Percentiles rank a stretch among this genome's conserved stretches.
Evolutionary conservation across 495 filamentous ascomycete species (phyloP).

Genomic region (Paragyromitra xinjiangensis): DNA sequence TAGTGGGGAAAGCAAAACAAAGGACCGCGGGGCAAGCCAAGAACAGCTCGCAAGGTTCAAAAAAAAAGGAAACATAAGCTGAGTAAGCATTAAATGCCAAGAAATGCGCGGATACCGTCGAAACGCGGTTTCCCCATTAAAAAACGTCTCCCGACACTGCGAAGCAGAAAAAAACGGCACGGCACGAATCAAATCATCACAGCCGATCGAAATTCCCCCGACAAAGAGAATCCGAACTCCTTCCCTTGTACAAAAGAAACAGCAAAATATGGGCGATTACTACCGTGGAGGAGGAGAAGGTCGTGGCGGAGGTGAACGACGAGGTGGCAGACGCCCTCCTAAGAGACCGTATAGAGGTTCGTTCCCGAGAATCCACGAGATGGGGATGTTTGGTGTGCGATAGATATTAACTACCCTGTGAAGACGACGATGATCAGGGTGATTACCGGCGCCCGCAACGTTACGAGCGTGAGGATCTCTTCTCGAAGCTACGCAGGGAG

Average conservation of each 20-base stretch:
- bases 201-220: slow-evolving; percentile 3
- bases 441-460: slow-evolving; percentile 77
- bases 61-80: background rate
- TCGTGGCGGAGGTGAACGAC: slow-evolving; percentile 48
- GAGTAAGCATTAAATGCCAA: slow-evolving; percentile 43
- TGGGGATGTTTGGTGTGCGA: background rate
- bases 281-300: slow-evolving; percentile 53
- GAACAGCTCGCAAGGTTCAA: background rate
- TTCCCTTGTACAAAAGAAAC: background rate
- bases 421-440: slow-evolving; percentile 70
- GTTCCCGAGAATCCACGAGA: slow-evolving; percentile 5
- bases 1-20: background rate
- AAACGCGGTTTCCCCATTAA: slow-evolving; percentile 40
- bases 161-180: slow-evolving; percentile 23
- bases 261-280: slow-evolving; percentile 57
- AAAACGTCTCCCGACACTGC: slow-evolving; percentile 5
- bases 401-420: slow-evolving; percentile 25
- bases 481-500: slow-evolving; percentile 79
- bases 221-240: slow-evolving; percentile 21
- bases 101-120: slow-evolving; percentile 27
- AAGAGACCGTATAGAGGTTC: slow-evolving; percentile 57
- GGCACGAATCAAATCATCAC: slow-evolving; percentile 23
- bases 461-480: slow-evolving; percentile 76
- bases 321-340: slow-evolving; percentile 47
- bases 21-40: background rate